Evolutionary conservation across 1,284 basidiomycete genomes (phyloP), one percentile per base, ranked within the genome.

Genomic region (Phellopilus nigrolimitatus): DNA sequence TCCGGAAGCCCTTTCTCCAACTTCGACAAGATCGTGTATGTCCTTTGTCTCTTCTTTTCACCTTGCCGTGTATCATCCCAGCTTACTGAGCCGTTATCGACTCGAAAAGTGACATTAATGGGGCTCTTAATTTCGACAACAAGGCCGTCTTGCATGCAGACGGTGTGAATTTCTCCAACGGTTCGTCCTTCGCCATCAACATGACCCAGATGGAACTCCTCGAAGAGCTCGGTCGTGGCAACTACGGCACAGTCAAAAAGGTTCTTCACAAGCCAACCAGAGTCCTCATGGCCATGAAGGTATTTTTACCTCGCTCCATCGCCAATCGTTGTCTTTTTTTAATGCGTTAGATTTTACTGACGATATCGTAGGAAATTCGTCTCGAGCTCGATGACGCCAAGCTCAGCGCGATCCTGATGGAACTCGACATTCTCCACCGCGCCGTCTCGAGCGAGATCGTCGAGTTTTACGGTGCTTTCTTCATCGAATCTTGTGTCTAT

Each of bases 231-330:
- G 95, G 95, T 31, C 88, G 88, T 63, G 95, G 95, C 37, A 97
- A 97, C 67, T 99, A 99, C 64, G 95, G 95, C 21, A 95, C 93
- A 1, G 97, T 99, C 4, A 94, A 95, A 72, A 92, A 91, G 65
- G 95, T 97, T 2, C 75, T 91, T 39, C 95, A 99, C 64, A 91
- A 84, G 56, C 93, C 93, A 10, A 98, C 93, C 3, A 93, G 93
- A 49, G 93, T 98, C 27, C 80, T 82, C 54, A 98, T 99, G 95
- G 95, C 95, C 8, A 97, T 99, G 93, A 99, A 99, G 83, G 93
- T 94, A 50, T 47, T 62, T 24, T n/a, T n/a, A n/a, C n/a, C n/a
- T n/a, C n/a, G n/a, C n/a, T n/a, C n/a, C 22, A 45, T 13, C 36
- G 45, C 31, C 30, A 12, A 24, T 53, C 19, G 19, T 13, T n/a